phyloP scores from a whole-genome alignment of 2,329 filamentous ascomycete genomes.

The Ampelomyces quisqualis region DNA sequence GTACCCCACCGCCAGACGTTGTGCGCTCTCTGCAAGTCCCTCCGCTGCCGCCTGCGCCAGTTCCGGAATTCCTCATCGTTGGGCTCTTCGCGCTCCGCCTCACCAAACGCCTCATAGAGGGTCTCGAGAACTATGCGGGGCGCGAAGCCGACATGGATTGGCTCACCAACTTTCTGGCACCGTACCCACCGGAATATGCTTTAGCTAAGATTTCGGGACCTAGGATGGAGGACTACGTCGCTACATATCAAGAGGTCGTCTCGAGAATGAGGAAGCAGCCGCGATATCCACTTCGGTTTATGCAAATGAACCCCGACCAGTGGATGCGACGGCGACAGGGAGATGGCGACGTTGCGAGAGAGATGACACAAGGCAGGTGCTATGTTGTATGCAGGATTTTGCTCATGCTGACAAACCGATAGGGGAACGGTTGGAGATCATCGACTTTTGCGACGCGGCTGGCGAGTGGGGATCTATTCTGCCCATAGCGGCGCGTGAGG shows the following conservation, averaged over 20 bases:
- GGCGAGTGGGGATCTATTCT: slow-evolving; percentile 31
- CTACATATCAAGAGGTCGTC: slow-evolving; percentile 18
- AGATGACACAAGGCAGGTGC: slow-evolving; percentile 15
- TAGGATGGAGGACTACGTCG: slow-evolving; percentile 15
- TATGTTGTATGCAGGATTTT: too few relatives aligned
- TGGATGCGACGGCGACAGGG: neutral
- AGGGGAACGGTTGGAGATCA: slow-evolving; percentile 18
- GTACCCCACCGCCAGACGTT: neutral
- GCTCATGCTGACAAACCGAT: neutral
- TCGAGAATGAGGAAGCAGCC: slow-evolving; percentile 26
- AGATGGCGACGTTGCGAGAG: neutral
- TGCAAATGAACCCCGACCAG: slow-evolving; percentile 25
- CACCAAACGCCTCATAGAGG: slow-evolving; percentile 15
- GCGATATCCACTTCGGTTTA: slow-evolving; percentile 20
- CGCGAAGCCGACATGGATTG: slow-evolving; percentile 19
- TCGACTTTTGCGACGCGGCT: slow-evolving; percentile 31
- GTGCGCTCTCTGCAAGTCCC: neutral
- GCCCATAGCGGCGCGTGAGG: slow-evolving; percentile 21
- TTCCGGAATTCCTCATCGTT: slow-evolving; percentile 23
- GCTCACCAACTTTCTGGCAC: slow-evolving; percentile 21
- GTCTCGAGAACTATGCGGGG: slow-evolving; percentile 16
- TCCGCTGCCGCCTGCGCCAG: neutral
- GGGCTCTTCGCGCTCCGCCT: slow-evolving; percentile 30
- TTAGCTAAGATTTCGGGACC: slow-evolving; percentile 22
- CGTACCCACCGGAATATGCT: slow-evolving; percentile 13